Base-by-base conservation (phyloP, 2,329 filamentous ascomycete genomes). In the Monilinia laxa region DNA sequence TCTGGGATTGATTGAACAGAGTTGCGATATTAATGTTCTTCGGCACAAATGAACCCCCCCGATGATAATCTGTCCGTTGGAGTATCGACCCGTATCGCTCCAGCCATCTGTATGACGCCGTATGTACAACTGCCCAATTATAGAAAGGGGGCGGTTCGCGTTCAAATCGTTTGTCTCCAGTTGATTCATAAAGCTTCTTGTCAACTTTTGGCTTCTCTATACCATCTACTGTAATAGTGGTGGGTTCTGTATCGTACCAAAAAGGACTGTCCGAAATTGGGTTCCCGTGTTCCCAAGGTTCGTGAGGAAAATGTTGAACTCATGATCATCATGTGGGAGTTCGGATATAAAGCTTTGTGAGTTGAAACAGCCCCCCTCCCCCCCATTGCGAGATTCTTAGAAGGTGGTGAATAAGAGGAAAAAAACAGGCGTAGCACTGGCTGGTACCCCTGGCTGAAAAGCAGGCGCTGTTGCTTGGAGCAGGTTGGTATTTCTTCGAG, bases 1-100 rank as follows among this genome's bases (percentile, higher is more conserved):
- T 42, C 35, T 52, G 63, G 42, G 4, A 28, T 7, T 16, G n/a
- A 18, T 16, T 25, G 16, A 23, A 47, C 31, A 28, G 11, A 59
- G n/a, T 65, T 42, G 7, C 45, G 16, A 18, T 42, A 35, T 35
- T 7, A 35, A 20, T 52, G 53, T 16, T 58, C 23, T 23, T 7
- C 63, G 16, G 45, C 54, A 23, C 54, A 65, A 6, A 59, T 52
- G 14, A 65, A 16, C 28, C n/a, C 25, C 45, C 54, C 3, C 20
- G 2, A 51, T 52, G 31, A 45, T 35, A 31, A 59, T 28, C 31
- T 6, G 16, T 47, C 18, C 1, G 5, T 4, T 18, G 7, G 4
- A 20, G 18, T 10, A 40, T 18, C 28, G 10, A 20, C 11, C 54
- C 31, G 23, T 65, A 59, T 4, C 25, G 7, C 7, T 65, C 63